phyloP scores from a whole-genome alignment of 768 basidiomycete species.

The Tylopilus subfusipes region DNA sequence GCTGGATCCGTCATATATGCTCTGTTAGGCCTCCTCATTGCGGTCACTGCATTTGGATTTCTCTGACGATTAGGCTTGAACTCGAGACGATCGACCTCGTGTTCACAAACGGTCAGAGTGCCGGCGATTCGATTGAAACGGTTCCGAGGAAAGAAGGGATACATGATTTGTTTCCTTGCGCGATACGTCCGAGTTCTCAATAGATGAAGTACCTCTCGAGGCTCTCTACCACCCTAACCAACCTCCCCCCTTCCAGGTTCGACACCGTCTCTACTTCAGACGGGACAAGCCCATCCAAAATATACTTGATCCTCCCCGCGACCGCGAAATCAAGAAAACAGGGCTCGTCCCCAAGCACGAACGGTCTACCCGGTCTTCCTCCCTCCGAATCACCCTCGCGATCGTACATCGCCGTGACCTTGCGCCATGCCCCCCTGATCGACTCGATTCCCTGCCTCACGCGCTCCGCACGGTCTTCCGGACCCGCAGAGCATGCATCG shows the following conservation, averaged over 20 bases:
- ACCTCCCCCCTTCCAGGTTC: conserved; percentile 9
- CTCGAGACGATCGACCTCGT: too few species aligned
- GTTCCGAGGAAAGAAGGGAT: too few species aligned
- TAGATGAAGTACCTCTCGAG: conserved; percentile 16
- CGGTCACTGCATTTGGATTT: neutral
- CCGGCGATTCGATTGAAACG: too few species aligned
- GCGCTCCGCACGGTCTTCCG: conserved; percentile 28
- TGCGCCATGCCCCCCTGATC: conserved; percentile 29
- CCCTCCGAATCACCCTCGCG: neutral
- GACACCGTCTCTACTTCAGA: conserved; percentile 8
- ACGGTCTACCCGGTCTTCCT: neutral
- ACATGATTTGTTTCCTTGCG: too few species aligned
- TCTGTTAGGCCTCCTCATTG: too few species aligned
- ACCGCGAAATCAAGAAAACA: conserved; percentile 20
- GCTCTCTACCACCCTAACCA: conserved; percentile 12
- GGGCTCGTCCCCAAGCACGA: conserved; percentile 15
- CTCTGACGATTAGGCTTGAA: too few species aligned
- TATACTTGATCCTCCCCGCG: conserved; percentile 18
- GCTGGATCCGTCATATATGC: too few species aligned
- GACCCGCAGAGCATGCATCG: conserved; percentile 16
- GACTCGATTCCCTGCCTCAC: conserved; percentile 6
- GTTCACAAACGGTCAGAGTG: too few species aligned
- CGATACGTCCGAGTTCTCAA: neutral
- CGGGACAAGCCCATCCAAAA: conserved; percentile 4
- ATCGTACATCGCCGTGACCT: conserved; percentile 10